Evolutionary conservation across 345 rosid genomes (phyloP), one percentile per base, ranked within the genome.

Genomic region (Crucihimalaya himalaica): DNA sequence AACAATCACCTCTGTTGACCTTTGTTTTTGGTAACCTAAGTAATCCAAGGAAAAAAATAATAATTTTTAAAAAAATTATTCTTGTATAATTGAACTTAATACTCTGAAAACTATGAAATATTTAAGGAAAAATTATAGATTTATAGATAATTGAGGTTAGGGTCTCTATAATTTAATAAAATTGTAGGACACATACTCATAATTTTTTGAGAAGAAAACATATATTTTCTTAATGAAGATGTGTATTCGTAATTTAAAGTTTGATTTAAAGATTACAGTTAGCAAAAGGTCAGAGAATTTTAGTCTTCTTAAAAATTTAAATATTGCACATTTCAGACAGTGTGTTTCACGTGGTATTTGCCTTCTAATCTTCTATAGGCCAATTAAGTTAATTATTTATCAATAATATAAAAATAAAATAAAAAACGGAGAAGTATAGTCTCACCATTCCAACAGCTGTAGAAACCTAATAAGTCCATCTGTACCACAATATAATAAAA

Each of bases 1-100:
- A 18, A 89, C 73, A 63, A 89, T 76, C 4, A 84, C 89, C 5
- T 84, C 84, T 3, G 91, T 87, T 34, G 91, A 84, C 12, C 1
- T 37, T 2, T 29, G 58, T 63, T 72, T 28, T 32, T 50, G 77
- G 65, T 77, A 80, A 16, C 64, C 87, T 88, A 63, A 20, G 2
- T 27, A 58, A 7, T 7, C 11, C 51, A 67, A 58, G 2, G 1
- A 37, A 39, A 37, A 35, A 10, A 3, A 9, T 9, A 35, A n/a
- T 35, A 10, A 10, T 35, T 10, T 9, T 35, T n/a, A n/a, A n/a
- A n/a, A n/a, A n/a, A n/a, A n/a, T n/a, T n/a, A n/a, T n/a, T n/a
- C n/a, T n/a, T n/a, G n/a, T n/a, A n/a, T n/a, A n/a, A n/a, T n/a
- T n/a, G 3, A 10, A 35, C 3, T 2, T 9, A 35, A 9, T 10